Evolutionary conservation across 2,329 filamentous ascomycete species (phyloP).

Genomic region (Colletotrichum aenigma): DNA sequence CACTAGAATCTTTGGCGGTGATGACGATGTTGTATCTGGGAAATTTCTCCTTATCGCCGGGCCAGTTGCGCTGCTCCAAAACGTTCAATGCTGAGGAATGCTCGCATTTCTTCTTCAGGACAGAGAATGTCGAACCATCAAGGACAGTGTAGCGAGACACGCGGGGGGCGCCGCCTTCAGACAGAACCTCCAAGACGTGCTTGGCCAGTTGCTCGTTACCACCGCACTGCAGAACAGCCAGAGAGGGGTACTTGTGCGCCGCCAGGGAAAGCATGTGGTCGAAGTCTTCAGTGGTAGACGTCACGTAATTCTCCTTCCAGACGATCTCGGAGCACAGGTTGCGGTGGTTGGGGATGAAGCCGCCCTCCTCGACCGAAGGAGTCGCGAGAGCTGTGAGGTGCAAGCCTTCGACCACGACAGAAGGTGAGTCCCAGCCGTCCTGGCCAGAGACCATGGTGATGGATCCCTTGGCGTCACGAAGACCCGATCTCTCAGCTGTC

Average conservation of each 20-base stretch:
- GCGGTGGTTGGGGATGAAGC: conserved; percentile 52
- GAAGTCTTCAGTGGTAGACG: conserved; percentile 24
- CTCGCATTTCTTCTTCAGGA: conserved; percentile 4
- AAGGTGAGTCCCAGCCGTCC: conserved; percentile 30
- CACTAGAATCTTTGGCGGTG: conserved; percentile 7
- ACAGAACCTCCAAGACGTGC: conserved; percentile 30
- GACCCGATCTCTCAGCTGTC: conserved; percentile 35
- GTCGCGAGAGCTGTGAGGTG: conserved; percentile 42
- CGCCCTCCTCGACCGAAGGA: conserved; percentile 26
- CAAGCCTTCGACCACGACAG: conserved; percentile 50
- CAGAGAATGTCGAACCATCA: not conserved
- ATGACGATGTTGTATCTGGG: conserved; percentile 39
- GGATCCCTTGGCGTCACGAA: conserved; percentile 43
- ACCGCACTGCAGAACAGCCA: conserved; percentile 44
- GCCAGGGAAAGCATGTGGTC: conserved; percentile 33
- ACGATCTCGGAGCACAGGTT: conserved; percentile 53
- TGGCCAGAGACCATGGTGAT: conserved; percentile 45
- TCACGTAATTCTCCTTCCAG: conserved; percentile 47
- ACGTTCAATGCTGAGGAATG: conserved; percentile 24
- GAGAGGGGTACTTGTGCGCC: conserved; percentile 41
- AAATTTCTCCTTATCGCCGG: conserved; percentile 23
- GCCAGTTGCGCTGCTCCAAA: conserved; percentile 29
- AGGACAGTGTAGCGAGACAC: conserved; percentile 38
- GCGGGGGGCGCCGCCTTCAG: conserved; percentile 28
- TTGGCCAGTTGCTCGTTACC: conserved; percentile 23